Evolutionary conservation across 345 rosid genomes (phyloP), one percentile per base, ranked within the genome.

Genomic region (Mangifera indica): DNA sequence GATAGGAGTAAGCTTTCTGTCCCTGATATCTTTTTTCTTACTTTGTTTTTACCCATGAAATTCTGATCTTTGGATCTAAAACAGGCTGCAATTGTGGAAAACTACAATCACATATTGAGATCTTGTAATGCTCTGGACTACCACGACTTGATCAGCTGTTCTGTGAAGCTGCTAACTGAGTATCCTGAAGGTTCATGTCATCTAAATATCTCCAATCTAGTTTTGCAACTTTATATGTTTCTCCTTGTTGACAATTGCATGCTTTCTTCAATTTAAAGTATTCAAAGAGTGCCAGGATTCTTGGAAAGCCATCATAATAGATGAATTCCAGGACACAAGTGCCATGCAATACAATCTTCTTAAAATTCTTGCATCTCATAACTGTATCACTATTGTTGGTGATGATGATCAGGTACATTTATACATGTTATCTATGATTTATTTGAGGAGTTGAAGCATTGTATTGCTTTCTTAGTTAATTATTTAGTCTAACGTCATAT

Each of bases 301-400:
- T n/a, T 93, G 96, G 91, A 88, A 85, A 81, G 92, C 92, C 67
- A 84, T 91, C 75, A 87, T 93, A 77, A 78, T 93, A 63, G 98
- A 93, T 73, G 98, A 93, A 79, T 93, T 93, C 72, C 98, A 93
- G 81, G 98, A 93, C 83, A 93, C 98, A 52, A 93, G 97, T 82
- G 79, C 91, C 72, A 90, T 84, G 95, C 98, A 93, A 78, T 91
- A 91, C 81, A 71, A 68, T 78, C 89, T 91, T 78, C 79, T 93
- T 44, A 78, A 72, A 44, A 75, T 85, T 74, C 87, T 91, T 69
- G 94, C 97, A 62, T 86, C 96, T 76, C 95, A 91, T 82, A 82
- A 86, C 75, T 75, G 37, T 72, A 80, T 93, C 74, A 93, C 97
- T 32, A 76, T 93, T 69, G 90, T 93, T 71, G 97, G 97, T 53